Evolutionary conservation across 306 rosid genomes (phyloP).

Genomic region (Pyrus pyrifolia): DNA sequence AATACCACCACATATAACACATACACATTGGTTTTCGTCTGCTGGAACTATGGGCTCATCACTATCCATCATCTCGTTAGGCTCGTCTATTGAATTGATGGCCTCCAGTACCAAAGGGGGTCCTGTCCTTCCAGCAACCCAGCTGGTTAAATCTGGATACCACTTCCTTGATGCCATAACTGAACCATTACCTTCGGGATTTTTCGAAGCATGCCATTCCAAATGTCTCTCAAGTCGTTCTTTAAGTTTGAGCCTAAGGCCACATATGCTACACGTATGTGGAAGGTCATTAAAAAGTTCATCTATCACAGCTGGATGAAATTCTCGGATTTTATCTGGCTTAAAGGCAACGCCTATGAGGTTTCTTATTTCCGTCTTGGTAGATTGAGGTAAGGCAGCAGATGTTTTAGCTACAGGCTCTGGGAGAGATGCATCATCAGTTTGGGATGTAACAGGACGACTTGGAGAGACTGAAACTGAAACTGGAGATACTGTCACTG

Average conservation of each 20-base stretch:
- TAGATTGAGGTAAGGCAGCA: constrained; percentile 26
- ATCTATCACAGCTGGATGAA: constrained; percentile 53
- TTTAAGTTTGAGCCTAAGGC: constrained; percentile 43
- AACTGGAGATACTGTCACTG: constrained; percentile 36
- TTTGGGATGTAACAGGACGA: constrained; percentile 26
- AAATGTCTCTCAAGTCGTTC: constrained; percentile 59
- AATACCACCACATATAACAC: constrained; percentile 70
- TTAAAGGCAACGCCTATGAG: constrained; percentile 66
- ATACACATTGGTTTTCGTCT: constrained; percentile 70
- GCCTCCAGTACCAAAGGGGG: constrained; percentile 25
- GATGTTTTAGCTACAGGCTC: constrained; percentile 29
- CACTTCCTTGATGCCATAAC: constrained; percentile 50
- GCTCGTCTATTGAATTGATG: constrained; percentile 22
- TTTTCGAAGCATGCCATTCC: constrained; percentile 59
- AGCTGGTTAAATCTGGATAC: constrained; percentile 47
- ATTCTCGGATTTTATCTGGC: constrained; percentile 55
- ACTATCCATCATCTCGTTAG: constrained; percentile 14
- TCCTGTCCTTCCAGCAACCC: constrained; percentile 51
- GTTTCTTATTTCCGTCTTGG: constrained; percentile 34
- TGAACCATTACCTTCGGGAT: constrained; percentile 28
- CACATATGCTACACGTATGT: constrained; percentile 56
- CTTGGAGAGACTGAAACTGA: constrained; percentile 30
- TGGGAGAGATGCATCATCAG: constrained; percentile 24
- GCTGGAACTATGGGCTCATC: constrained; percentile 50
- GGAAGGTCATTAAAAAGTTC: constrained; percentile 54